Evolutionary conservation across 768 basidiomycete species (phyloP), one percentile per base, ranked within the genome.

Genomic region (Boletus barrowsii): DNA sequence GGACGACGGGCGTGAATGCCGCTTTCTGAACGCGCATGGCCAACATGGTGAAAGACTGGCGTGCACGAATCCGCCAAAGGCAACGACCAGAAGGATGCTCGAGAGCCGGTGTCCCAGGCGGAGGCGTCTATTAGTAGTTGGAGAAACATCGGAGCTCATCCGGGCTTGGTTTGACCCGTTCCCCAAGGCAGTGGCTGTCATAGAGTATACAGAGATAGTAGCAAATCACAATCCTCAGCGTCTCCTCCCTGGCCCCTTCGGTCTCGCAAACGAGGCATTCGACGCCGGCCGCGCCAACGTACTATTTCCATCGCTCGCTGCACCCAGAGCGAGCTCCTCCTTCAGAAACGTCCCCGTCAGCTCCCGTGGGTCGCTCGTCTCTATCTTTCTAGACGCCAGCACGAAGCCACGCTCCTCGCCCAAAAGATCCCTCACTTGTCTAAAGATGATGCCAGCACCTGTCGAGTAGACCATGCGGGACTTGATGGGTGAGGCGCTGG

Each of bases 381-480:
- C 90, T 50, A 95, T 76, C 75, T 83, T 95, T 63, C 81, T 79
- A 17, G 80, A 61, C 3, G 78, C 76, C 13, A 84, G 56, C 22
- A 61, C 55, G 10, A 76, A 71, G 26, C 73, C 73, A 17, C 75
- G 72, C 47, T 70, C 72, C 14, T 71, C 77, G 47, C 72, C 71
- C 56, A 83, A 75, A 3, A 86, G 64, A 5, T 70, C 72, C 56
- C 84, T 84, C 32, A 81, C 83, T 9, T 79, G 72, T 47, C 77
- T 75, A 62, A 81, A 86, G 8, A 87, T 77, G 18, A 79, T 69
- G 10, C 76, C 62, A 11, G 82, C 81, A 10, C 83, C 85, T 3
- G 87, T 85, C 0, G 93, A 91, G 72, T 95, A 96, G 35, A 97
- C 67, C 90, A 98, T 94, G 42, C 93, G 81, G 56, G 86, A 77